Evolutionary conservation across 495 filamentous ascomycete species (phyloP), one percentile per base, ranked within the genome.

Genomic region (Penicillium longicatenatum): DNA sequence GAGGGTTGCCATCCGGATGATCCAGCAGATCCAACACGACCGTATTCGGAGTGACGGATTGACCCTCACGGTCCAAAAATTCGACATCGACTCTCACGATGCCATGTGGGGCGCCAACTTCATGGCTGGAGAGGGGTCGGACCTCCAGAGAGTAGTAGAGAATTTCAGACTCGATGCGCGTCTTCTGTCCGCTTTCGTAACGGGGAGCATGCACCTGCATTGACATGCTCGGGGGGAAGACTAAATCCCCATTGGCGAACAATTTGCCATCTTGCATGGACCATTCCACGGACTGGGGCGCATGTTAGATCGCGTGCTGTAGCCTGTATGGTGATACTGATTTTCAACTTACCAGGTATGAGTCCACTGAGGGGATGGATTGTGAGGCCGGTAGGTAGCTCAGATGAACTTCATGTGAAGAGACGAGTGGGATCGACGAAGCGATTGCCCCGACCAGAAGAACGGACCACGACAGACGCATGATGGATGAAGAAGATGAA

Each of bases 141-240:
- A 59, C 62, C 2, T 73, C 65, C 6, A 75, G 51, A 0, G 65
- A 60, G 52, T 71, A 75, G 10, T 66, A 58, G 0, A 75, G 12
- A 6, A 43, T 35, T 16, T 50, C 58, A 0, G 41, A 16, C 9
- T 48, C 58, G 1, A 47, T 17, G 6, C 20, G 48, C 1, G 24
- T 48, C 5, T 63, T 53, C 22, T 41, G 30, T 3, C 59, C 39
- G 8, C 55, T 57, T 37, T 62, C 54, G 11, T 67, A 61, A 30
- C 63, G 69, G 14, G 59, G 55, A 2, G 66, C 72, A 37, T 65
- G 56, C 29, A 77, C 60, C 44, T 70, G 64, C 68, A 75, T 73
- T 11, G 68, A 63, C 24, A 58, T 50, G 9, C 67, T 45, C 1
- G 75, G 62, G 0, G 79, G 80, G 61, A 80, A 81, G 59, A 83